These are phyloP conservation scores for Coemansia sp. DNA, from an alignment of 192 early-diverging fungal species.

Conservation along the genomic window DNA sequence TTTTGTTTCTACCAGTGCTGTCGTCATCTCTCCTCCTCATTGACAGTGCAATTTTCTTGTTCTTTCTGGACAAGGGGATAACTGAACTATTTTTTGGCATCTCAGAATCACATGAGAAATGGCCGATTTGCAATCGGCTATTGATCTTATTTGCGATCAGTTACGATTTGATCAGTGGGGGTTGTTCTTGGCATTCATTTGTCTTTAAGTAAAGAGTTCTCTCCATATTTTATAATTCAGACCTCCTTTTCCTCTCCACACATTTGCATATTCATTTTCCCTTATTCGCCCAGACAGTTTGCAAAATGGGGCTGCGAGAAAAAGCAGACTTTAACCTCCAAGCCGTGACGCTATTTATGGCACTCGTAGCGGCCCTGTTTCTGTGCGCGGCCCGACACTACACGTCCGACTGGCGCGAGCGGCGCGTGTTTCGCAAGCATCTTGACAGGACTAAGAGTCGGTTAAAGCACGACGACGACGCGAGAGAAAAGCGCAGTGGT, in stretches of 20 bases:
- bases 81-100: no score
- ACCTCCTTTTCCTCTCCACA: background rate
- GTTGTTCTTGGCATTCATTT: no score
- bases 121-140: no score
- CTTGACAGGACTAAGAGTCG: slow-evolving; percentile 26
- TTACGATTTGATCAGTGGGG: no score
- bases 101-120: no score
- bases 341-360: slow-evolving; percentile 20
- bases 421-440: slow-evolving; percentile 32
- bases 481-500: background rate
- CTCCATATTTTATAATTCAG: slow-evolving; percentile 1
- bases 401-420: slow-evolving; percentile 47
- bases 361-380: slow-evolving; percentile 14
- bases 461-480: slow-evolving; percentile 3
- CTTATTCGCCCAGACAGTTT: no score
- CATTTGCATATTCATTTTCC: background rate
- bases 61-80: no score
- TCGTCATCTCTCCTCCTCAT: no score
- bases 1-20: no score
- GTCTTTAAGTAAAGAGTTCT: no score
- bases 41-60: no score
- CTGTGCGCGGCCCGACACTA: slow-evolving; percentile 30
- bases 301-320: slow-evolving; percentile 46
- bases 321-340: slow-evolving; percentile 43
- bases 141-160: no score